A percentile compares a stretch with the other conserved stretches of the same genome.
Conservation (phyloP, 2,329 filamentous ascomycete genomes). For the Xylariaceae sp. region DNA sequence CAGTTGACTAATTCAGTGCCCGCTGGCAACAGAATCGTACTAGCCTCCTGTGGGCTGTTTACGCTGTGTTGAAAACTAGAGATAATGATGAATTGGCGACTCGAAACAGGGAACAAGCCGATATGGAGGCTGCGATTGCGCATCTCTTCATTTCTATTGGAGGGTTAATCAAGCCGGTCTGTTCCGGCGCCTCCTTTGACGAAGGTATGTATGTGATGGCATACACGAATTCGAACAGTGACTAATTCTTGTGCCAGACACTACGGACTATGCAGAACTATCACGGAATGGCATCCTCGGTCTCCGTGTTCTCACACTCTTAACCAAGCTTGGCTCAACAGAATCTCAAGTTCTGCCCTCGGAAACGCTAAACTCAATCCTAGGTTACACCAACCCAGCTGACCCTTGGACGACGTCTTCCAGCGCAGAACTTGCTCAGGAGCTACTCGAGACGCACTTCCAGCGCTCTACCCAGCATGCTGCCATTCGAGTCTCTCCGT, state of each 20-base stretch:
- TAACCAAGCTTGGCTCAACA: constrained; percentile 20
- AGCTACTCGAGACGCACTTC: constrained; percentile 19
- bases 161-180: constrained; percentile 27
- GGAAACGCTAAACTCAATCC: constrained; percentile 29
- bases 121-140: constrained; percentile 22
- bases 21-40: constrained; percentile 6
- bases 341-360: constrained; percentile 11
- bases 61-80: constrained; percentile 11
- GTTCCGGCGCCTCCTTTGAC: constrained; percentile 18
- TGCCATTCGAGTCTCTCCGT: not conserved
- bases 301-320: constrained; percentile 23
- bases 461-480: not conserved
- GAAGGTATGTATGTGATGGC: constrained; percentile 16
- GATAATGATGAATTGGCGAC: not conserved
- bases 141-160: constrained; percentile 30
- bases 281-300: constrained; percentile 23
- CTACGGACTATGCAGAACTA: constrained; percentile 23
- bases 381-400: constrained; percentile 26
- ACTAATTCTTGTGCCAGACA: constrained; percentile 11
- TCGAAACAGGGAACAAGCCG: constrained; percentile 30
- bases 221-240: not conserved
- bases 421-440: constrained; percentile 12
- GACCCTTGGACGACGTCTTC: constrained; percentile 26
- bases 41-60: constrained; percentile 13
- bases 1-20: not conserved